Evolutionary conservation across 73 alveolate genomes (phyloP).

Genomic region (Blepharisma stoltei): DNA sequence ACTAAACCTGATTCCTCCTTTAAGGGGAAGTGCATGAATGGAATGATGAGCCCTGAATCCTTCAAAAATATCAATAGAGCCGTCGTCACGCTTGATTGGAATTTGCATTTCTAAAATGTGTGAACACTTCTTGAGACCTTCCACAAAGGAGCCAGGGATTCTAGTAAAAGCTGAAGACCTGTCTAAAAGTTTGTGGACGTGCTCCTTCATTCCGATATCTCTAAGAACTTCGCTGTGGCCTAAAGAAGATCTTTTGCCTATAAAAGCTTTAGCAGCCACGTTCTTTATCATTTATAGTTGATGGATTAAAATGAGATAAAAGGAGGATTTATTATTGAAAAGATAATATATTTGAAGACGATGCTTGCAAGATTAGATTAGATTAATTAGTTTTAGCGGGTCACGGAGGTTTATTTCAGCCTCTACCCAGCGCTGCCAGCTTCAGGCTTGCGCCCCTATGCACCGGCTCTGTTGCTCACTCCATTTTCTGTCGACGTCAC

Average conservation of each 20-base stretch:
- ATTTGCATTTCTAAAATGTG: conserved; percentile 31
- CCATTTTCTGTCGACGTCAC: too few species aligned
- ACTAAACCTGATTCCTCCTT: conserved; percentile 63
- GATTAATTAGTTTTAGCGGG: too few species aligned
- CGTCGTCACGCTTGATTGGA: conserved; percentile 51
- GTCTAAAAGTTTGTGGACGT: conserved; percentile 43
- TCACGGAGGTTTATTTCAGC: too few species aligned
- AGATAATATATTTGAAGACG: too few species aligned
- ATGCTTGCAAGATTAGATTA: too few species aligned
- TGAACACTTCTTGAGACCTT: conserved; percentile 44
- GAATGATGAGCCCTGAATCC: conserved; percentile 67
- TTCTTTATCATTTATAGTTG: conserved; percentile 23
- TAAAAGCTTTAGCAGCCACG: not conserved
- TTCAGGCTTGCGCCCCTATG: too few species aligned
- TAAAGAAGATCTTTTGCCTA: not conserved
- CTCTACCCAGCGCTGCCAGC: too few species aligned
- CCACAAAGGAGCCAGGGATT: conserved; percentile 38
- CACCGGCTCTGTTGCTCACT: too few species aligned
- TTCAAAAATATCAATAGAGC: conserved; percentile 41
- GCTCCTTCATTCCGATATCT: conserved; percentile 51
- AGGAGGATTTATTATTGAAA: too few species aligned
- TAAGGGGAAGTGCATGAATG: conserved; percentile 50
- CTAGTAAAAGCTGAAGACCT: conserved; percentile 51
- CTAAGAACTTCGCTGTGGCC: not conserved
- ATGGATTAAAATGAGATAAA: not conserved